Evolutionary conservation across 2,329 filamentous ascomycete genomes (phyloP).

Genomic region (Cercospora sesami): DNA sequence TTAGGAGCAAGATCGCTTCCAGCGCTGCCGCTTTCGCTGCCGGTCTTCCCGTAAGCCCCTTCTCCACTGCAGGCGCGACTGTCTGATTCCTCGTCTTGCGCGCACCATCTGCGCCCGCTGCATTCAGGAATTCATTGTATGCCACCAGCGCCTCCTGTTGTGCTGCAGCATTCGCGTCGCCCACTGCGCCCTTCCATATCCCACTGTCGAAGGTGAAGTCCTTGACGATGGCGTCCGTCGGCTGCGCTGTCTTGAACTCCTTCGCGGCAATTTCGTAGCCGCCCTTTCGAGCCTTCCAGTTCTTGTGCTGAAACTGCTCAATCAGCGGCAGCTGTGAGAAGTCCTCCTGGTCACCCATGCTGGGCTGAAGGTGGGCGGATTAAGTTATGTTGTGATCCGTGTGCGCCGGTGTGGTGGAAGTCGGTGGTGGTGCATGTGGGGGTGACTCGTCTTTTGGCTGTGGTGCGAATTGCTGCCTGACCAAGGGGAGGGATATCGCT

Average conservation of each 20-base stretch:
- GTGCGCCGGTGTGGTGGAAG: slow-evolving; percentile 2
- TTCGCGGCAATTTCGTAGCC: slow-evolving; percentile 92
- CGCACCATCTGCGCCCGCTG: slow-evolving; percentile 71
- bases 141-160: slow-evolving; percentile 89
- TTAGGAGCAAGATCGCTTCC: slow-evolving; percentile 82
- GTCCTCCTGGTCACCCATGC: slow-evolving; percentile 85
- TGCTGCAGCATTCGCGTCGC: slow-evolving; percentile 93
- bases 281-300: slow-evolving; percentile 95
- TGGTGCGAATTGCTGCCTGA: slow-evolving; percentile 1
- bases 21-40: slow-evolving; percentile 83
- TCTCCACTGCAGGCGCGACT: slow-evolving; percentile 80
- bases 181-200: slow-evolving; percentile 88
- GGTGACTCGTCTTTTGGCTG: background rate
- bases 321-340: slow-evolving; percentile 74
- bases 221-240: slow-evolving; percentile 79
- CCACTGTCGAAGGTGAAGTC: slow-evolving; percentile 82
- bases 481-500: background rate
- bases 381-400: background rate
- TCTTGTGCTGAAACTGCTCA: slow-evolving; percentile 85
- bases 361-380: slow-evolving; percentile 13
- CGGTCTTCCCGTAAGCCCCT: slow-evolving; percentile 85
- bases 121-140: slow-evolving; percentile 89
- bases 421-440: slow-evolving; percentile 5
- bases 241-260: slow-evolving; percentile 79
- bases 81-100: slow-evolving; percentile 70